Evolutionary conservation across 805 yeast genomes (phyloP).

Genomic region (Suhomyces canberraensis): DNA sequence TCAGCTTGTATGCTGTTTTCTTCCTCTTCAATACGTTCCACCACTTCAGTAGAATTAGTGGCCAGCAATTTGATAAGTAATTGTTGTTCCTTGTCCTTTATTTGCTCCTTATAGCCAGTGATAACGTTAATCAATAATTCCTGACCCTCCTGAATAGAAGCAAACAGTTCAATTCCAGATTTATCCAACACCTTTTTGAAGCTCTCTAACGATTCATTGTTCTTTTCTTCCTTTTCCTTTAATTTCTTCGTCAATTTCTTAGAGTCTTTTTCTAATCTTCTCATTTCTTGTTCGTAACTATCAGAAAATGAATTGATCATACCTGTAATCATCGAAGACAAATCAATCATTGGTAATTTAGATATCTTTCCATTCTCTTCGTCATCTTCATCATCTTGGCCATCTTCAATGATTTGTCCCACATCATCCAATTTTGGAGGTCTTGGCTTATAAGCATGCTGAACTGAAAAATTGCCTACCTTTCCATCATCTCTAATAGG

Average conservation of each 20-base stretch:
- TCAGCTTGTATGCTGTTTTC: background rate
- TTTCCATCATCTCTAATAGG: conserved; percentile 13
- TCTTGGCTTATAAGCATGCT: conserved; percentile 22
- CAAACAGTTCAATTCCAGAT: conserved; percentile 27
- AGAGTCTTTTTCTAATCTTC: conserved; percentile 28
- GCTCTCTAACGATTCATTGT: conserved; percentile 26
- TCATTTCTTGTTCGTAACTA: conserved; percentile 53
- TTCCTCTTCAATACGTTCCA: conserved; percentile 37
- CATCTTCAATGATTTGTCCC: conserved; percentile 22
- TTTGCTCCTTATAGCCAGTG: conserved; percentile 10
- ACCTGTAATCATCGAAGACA: conserved; percentile 32
- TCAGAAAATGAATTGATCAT: conserved; percentile 50
- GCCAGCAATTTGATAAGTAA: conserved; percentile 30
- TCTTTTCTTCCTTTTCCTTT: conserved; percentile 47
- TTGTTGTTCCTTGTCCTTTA: conserved; percentile 18
- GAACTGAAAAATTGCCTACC: conserved; percentile 3
- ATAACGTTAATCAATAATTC: conserved; percentile 18
- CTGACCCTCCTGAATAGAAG: conserved; percentile 26
- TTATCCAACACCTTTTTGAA: conserved; percentile 30
- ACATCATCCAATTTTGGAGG: conserved; percentile 34
- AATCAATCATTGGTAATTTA: conserved; percentile 30
- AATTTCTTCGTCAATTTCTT: conserved; percentile 37
- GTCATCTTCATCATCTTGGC: conserved; percentile 10
- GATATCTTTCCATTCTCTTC: conserved; percentile 13
- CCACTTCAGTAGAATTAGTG: conserved; percentile 45